These are phyloP conservation scores for Theobroma cacao DNA, from an alignment of 345 rosid genomes.

Conservation along the genomic window DNA sequence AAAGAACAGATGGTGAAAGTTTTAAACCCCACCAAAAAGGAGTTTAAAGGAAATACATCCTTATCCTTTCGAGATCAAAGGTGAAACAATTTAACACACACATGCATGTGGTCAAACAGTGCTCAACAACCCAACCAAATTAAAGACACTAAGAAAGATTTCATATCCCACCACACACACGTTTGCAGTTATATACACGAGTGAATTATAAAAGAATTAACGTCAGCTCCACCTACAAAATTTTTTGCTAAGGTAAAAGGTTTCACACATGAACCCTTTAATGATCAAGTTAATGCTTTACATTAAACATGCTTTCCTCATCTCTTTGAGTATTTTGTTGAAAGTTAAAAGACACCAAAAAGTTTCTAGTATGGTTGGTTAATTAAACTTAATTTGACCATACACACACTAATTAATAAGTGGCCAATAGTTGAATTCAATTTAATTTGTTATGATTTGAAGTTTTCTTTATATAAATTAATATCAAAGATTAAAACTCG, in stretches of 20 bases:
- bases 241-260: not conserved
- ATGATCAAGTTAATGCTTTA: not conserved
- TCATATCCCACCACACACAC: not conserved
- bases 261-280: constrained; percentile 1
- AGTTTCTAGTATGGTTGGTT: not conserved
- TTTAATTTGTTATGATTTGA: not conserved
- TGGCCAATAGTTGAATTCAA: not conserved
- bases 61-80: not conserved
- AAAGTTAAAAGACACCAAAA: not conserved
- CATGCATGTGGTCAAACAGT: not conserved
- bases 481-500: no score
- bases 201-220: no score
- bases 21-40: no score
- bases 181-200: not conserved
- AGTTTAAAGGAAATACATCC: no score
- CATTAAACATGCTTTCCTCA: not conserved
- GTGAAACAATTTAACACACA: not conserved
- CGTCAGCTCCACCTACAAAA: not conserved
- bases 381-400: not conserved
- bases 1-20: no score
- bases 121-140: not conserved
- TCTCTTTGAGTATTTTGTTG: not conserved
- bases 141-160: not conserved
- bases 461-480: no score
- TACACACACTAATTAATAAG: not conserved